Evolutionary conservation across 495 filamentous ascomycete genomes (phyloP), one percentile per base, ranked within the genome.

Genomic region (Tuber microsphaerosporum): DNA sequence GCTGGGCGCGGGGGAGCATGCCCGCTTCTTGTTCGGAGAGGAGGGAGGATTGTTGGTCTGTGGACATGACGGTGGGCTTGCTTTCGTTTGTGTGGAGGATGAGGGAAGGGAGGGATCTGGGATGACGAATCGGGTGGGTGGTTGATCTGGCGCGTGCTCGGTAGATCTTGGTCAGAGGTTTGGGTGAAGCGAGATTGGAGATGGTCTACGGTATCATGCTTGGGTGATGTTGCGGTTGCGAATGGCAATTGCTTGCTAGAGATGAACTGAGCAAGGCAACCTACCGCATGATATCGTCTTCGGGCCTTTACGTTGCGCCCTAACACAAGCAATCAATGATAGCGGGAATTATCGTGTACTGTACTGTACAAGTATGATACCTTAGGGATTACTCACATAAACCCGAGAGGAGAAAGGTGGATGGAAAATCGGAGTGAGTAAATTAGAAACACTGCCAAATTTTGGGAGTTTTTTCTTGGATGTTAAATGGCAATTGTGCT

Each of bases 1-100:
- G 48, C 37, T 73, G 75, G 61, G 79, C 70, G 46, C 80, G 76
- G 37, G 79, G 72, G 46, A 71, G 71, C 73, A 80, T 79, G 22
- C 70, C 73, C 75, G 69, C 43, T 72, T 73, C 73, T 14, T 70
- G 44, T 70, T 74, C 69, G 31, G 79, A 4, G 37, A 42, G 68
- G 37, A 44, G 61, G 45, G 42, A 26, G 70, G 37, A 16, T 16
- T n/a, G 34, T 41, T 65, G 56, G 56, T 65, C 31, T 8, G 56
- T 65, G 12, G 56, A 34, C 56, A 65, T 65, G 26, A 19, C 26
- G 3, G 16, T 65, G 12, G 26, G 56, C 31, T 65, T 65, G 56
- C 10, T 65, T 46, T 68, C 73, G 73, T 77, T 26, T 65, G 74
- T 76, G 39, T 51, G 19, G 51, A 14, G 10, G 51, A 14, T 9